These are phyloP conservation scores for Pseudogymnoascus sp. DNA, from an alignment of 2,329 filamentous ascomycete genomes.

Conservation along the genomic window DNA sequence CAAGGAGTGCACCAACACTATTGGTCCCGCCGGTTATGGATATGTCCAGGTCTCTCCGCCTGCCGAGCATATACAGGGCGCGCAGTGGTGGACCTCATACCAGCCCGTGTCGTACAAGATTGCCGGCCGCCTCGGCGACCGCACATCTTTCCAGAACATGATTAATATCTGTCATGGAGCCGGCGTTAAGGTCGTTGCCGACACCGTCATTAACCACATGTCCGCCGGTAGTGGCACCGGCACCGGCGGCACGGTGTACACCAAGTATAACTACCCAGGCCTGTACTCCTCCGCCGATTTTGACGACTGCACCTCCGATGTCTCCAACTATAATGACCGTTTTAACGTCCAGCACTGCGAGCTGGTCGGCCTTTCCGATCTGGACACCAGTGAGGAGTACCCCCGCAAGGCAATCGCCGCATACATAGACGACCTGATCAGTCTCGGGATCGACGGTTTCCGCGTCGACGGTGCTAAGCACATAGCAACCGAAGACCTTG, in stretches of 20 bases:
- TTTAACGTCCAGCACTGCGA: conserved; percentile 1
- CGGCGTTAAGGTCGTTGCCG: background rate
- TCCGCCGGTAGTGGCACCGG: background rate
- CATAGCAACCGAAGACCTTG: conserved; percentile 2
- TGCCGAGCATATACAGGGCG: background rate
- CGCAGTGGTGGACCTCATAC: conserved; percentile 4
- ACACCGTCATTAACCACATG: conserved; percentile 1
- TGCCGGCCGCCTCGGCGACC: background rate
- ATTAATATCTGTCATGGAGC: background rate
- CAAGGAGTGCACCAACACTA: conserved; percentile 1
- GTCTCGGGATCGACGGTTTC: background rate
- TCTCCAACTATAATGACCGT: background rate
- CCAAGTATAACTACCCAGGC: conserved; percentile 5
- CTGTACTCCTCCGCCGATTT: background rate
- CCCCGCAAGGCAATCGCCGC: background rate
- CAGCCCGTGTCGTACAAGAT: background rate
- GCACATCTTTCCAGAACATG: background rate
- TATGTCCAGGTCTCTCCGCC: background rate
- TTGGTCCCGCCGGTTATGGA: background rate
- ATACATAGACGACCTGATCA: background rate
- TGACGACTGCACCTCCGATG: background rate
- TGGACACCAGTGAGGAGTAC: background rate
- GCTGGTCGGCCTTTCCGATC: background rate
- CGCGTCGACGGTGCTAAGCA: background rate
- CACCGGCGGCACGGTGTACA: background rate